phyloP scores from a whole-genome alignment of 768 basidiomycete species.

The Psilocybe cubensis region DNA sequence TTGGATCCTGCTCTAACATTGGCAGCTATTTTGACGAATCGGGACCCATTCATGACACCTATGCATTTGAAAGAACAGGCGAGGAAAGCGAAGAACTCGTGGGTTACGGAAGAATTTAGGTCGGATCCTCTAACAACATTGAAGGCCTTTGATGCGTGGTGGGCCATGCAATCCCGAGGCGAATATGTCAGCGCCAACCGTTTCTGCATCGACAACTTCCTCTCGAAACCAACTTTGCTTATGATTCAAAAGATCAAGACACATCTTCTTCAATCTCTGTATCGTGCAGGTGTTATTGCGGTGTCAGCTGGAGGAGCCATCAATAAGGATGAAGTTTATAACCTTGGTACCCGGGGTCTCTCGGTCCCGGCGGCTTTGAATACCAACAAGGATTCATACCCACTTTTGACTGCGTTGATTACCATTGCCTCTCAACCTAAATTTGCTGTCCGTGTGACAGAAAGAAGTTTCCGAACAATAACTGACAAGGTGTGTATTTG shows the following conservation, averaged over 20 bases:
- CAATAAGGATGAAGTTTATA: conserved; percentile 19
- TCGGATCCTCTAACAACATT: conserved; percentile 85
- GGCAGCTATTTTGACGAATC: conserved; percentile 88
- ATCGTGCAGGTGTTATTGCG: conserved; percentile 80
- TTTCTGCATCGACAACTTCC: conserved; percentile 86
- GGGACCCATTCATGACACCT: conserved; percentile 90
- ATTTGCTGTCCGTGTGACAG: conserved; percentile 79
- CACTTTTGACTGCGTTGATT: conserved; percentile 82
- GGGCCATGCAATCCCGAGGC: conserved; percentile 65
- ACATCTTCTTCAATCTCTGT: conserved; percentile 77
- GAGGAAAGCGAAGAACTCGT: conserved; percentile 71
- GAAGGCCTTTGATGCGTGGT: conserved; percentile 84
- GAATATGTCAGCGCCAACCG: conserved; percentile 68
- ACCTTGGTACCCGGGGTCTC: conserved; percentile 27
- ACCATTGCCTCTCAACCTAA: conserved; percentile 88
- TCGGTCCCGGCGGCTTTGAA: conserved; percentile 71
- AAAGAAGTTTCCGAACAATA: conserved; percentile 70
- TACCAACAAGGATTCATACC: conserved; percentile 69
- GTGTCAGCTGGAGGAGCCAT: conserved; percentile 71
- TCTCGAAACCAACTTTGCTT: conserved; percentile 83
- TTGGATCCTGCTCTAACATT: conserved; percentile 86
- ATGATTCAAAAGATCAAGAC: conserved; percentile 80
- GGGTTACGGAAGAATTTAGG: conserved; percentile 78
- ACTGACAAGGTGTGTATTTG: conserved; percentile 73
- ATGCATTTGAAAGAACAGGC: conserved; percentile 76